phyloP scores from a whole-genome alignment of 345 rosid genomes.

The Fremontodendron californicum region DNA sequence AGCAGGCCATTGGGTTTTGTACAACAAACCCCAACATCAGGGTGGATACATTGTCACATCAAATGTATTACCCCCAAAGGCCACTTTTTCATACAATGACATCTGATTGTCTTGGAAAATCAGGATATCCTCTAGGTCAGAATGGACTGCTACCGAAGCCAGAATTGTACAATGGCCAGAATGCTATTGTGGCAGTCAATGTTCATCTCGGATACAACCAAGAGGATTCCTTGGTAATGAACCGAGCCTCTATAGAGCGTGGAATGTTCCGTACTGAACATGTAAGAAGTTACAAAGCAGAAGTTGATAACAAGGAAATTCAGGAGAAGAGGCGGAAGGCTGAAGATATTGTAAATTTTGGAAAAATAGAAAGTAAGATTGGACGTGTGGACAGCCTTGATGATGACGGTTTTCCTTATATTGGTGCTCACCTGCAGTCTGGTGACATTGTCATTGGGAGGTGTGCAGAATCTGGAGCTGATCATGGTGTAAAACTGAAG shows the following conservation, averaged over 20 bases:
- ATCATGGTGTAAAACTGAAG: conserved; percentile 78
- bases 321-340: conserved; percentile 50
- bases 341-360: conserved; percentile 61
- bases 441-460: conserved; percentile 90
- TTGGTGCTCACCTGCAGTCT: conserved; percentile 76
- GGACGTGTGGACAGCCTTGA: conserved; percentile 86
- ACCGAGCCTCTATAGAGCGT: conserved; percentile 80
- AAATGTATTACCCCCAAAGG: conserved; percentile 75
- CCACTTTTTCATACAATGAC: conserved; percentile 78
- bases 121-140: conserved; percentile 31
- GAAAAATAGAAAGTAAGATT: conserved; percentile 62
- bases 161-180: conserved; percentile 80
- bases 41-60: conserved; percentile 78
- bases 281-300: conserved; percentile 84
- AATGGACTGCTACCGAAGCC: conserved; percentile 43
- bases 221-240: conserved; percentile 92
- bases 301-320: conserved; percentile 70
- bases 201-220: conserved; percentile 93
- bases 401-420: conserved; percentile 81
- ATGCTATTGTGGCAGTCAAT: conserved; percentile 90
- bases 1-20: conserved; percentile 88
- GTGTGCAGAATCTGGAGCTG: conserved; percentile 73
- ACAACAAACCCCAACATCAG: conserved; percentile 78
- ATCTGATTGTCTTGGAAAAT: conserved; percentile 66
- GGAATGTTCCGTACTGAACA: conserved; percentile 93